Base-by-base conservation (phyloP, 1,139 yeast species). In the Blastobotrys persicus region DNA sequence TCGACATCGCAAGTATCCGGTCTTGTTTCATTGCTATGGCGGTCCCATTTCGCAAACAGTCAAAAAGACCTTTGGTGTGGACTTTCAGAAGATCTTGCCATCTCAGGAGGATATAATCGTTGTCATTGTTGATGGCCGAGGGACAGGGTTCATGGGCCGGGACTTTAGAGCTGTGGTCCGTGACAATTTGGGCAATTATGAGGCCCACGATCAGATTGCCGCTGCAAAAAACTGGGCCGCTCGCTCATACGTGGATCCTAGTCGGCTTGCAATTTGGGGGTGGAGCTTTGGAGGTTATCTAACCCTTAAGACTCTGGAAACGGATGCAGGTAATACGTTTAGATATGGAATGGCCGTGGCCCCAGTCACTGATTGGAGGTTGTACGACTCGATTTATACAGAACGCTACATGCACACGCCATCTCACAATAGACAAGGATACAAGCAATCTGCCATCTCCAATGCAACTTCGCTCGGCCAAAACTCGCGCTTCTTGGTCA, bases 91-190 rank as follows among this genome's bases (percentile, higher is more conserved):
- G 42, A 75, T 84, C 7, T 77, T 84, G 1, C 78, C 88, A 12
- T 81, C 95, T 0, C 72, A 78, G 2, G 68, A 86, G 48, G 83
- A 86, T 59, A 84, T 88, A 0, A 77, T 92, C 31, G 88, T 91
- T 0, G 76, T 92, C 37, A 78, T 83, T 31, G 84, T 92, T 33
- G 99, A 92, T 60, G 98, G 98, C 5, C 75, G 98, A 60, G 98
- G 98, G 2, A 91, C 98, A 0, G 96, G 91, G 2, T 89, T 86
- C 31, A 81, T 82, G 67, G 96, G 96, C 4, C 88, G 97, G 85
- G 70, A 71, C 39, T 83, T 79, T 65, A 78, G 82, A 60, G 69
- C 87, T 0, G 82, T 76, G 69, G 95, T 92, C 0, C 79, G 76
- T 11, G 77, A 77, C 41, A 77, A 79, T 5, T 76, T 94, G 43